Evolutionary conservation across 2,329 filamentous ascomycete species (phyloP).

Genomic region (Elsinoe australis): DNA sequence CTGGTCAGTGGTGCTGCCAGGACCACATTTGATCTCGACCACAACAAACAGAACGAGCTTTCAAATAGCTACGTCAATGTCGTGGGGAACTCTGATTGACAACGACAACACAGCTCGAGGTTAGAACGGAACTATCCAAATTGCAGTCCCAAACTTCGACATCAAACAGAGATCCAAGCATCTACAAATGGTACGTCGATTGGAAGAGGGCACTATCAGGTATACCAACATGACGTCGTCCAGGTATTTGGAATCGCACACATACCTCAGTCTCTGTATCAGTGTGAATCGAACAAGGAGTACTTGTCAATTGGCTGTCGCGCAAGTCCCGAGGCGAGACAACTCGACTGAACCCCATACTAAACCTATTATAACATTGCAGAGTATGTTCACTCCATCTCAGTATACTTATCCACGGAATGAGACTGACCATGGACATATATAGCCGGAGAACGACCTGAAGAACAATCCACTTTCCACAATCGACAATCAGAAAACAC

Average conservation of each 20-base stretch:
- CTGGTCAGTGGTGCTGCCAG: no score
- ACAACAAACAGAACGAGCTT: no score
- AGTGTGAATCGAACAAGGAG: background rate
- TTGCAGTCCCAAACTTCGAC: no score
- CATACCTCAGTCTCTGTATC: background rate
- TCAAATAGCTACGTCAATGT: no score
- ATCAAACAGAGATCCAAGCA: background rate
- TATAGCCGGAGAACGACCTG: background rate
- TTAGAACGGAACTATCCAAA: no score
- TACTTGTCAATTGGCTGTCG: background rate
- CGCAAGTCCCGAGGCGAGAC: background rate
- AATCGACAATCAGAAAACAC: background rate
- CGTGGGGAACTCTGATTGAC: no score
- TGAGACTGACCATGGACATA: background rate
- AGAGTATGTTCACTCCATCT: no score
- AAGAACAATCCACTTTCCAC: background rate
- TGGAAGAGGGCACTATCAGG: background rate
- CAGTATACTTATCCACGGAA: background rate
- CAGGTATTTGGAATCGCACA: background rate
- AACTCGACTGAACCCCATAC: background rate
- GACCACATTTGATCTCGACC: no score
- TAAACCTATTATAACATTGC: background rate
- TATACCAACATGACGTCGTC: background rate
- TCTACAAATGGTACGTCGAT: background rate
- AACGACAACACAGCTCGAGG: no score